Evolutionary conservation across 352 stramenopile species (phyloP).

Genomic region (Phytophthora crassamura): DNA sequence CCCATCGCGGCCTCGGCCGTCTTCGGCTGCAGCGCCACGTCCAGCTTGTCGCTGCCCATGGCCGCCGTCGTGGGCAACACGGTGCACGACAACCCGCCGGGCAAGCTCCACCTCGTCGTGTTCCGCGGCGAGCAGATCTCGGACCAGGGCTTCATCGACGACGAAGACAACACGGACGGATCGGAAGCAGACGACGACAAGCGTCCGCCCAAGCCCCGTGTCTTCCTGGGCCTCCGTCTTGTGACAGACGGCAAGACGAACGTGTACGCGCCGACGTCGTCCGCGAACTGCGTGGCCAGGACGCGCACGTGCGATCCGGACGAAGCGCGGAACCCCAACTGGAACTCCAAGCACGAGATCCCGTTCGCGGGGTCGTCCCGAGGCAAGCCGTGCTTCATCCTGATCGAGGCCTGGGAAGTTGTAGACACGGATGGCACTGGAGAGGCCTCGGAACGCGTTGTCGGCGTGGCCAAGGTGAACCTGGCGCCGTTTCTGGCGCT

Average conservation of each 20-base stretch:
- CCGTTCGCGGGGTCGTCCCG: constrained; percentile 72
- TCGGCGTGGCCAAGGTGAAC: constrained; percentile 89
- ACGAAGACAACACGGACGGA: constrained; percentile 62
- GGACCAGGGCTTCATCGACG: constrained; percentile 52
- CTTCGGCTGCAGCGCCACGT: constrained; percentile 89
- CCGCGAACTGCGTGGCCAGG: constrained; percentile 69
- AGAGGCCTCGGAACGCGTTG: constrained; percentile 67
- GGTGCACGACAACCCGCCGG: constrained; percentile 79
- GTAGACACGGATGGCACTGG: constrained; percentile 35
- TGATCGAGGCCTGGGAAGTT: constrained; percentile 89
- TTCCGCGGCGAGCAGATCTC: constrained; percentile 88
- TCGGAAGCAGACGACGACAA: constrained; percentile 51
- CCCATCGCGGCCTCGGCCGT: constrained; percentile 86
- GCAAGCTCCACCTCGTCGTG: constrained; percentile 75
- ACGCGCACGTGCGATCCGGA: constrained; percentile 62
- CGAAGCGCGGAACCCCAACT: constrained; percentile 72
- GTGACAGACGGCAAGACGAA: constrained; percentile 89
- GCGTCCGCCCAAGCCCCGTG: constrained; percentile 30
- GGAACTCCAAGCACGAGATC: constrained; percentile 83
- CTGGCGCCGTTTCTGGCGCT: constrained; percentile 87
- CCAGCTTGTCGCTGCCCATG: constrained; percentile 85
- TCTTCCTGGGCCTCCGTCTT: constrained; percentile 81
- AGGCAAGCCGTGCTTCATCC: constrained; percentile 87
- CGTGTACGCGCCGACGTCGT: constrained; percentile 86
- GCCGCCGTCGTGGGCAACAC: constrained; percentile 83